These are phyloP conservation scores for Golubevia sp. DNA, from an alignment of 1,284 basidiomycete species.

Conservation along the genomic window DNA sequence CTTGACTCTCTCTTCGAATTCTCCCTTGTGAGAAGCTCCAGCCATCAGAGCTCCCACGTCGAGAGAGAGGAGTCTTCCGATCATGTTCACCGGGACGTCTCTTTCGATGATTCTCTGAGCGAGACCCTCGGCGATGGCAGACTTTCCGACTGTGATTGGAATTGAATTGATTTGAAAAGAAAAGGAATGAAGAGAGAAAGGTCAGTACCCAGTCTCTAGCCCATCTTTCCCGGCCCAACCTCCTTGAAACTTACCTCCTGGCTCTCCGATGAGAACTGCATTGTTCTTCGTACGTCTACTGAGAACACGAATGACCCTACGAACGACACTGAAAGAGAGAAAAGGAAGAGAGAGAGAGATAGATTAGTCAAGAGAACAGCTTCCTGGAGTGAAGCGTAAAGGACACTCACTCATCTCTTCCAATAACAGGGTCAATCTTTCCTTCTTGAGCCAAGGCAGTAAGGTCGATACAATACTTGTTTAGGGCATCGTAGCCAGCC, in stretches of 20 bases:
- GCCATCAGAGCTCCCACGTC: constrained; percentile 97
- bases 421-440: constrained; percentile 69
- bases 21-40: constrained; percentile 92
- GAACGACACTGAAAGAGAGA: too few relatives aligned
- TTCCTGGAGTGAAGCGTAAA: too few relatives aligned
- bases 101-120: constrained; percentile 94
- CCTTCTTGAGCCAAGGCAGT: constrained; percentile 64
- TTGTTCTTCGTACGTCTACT: constrained; percentile 79
- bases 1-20: constrained; percentile 97
- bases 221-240: too few relatives aligned
- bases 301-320: constrained; percentile 47
- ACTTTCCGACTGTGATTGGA: constrained; percentile 55
- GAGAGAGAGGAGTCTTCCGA: constrained; percentile 76
- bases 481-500: constrained; percentile 54
- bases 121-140: constrained; percentile 88
- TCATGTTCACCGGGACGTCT: constrained; percentile 86
- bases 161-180: too few relatives aligned
- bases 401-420: constrained; percentile 65
- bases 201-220: too few relatives aligned
- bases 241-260: background rate
- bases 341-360: background rate
- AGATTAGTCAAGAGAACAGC: too few relatives aligned
- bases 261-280: constrained; percentile 81
- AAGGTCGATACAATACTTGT: constrained; percentile 55
- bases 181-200: too few relatives aligned